Percentiles rank a stretch among this genome's conserved stretches.
Evolutionary conservation across 164 flowering plant species (phyloP).

Genomic region (Berberis thunbergii): DNA sequence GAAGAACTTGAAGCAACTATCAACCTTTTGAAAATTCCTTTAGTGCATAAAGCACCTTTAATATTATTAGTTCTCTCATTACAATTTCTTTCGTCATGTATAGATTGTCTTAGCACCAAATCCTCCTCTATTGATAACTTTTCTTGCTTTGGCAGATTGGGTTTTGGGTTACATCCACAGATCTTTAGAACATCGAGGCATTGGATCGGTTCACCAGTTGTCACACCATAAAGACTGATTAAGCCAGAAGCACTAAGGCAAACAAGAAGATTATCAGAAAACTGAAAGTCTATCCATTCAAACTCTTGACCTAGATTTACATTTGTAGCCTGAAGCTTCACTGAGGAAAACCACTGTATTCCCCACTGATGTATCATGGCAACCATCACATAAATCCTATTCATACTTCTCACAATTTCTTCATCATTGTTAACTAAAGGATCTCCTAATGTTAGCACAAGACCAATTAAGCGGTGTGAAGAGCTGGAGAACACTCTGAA

Average conservation of each 20-base stretch:
- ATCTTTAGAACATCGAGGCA: constrained; percentile 37
- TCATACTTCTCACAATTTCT: constrained; percentile 15
- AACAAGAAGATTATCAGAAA: constrained; percentile 59
- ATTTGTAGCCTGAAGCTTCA: constrained; percentile 35
- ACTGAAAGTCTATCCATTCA: constrained; percentile 75
- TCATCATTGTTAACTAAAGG: constrained; percentile 14
- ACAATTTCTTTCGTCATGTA: constrained; percentile 10
- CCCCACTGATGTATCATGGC: constrained; percentile 45
- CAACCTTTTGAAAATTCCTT: constrained; percentile 50
- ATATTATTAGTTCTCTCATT: background rate
- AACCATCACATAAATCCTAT: constrained; percentile 35
- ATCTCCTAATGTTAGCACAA: constrained; percentile 34
- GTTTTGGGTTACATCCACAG: constrained; percentile 27
- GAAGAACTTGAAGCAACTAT: constrained; percentile 55
- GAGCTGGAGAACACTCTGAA: constrained; percentile 60
- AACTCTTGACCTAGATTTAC: constrained; percentile 13
- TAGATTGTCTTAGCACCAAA: constrained; percentile 7
- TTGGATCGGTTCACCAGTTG: constrained; percentile 50
- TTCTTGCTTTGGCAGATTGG: constrained; percentile 15
- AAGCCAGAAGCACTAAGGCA: constrained; percentile 63
- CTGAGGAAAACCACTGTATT: constrained; percentile 68
- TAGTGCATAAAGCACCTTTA: constrained; percentile 9
- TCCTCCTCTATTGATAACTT: constrained; percentile 9
- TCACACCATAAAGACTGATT: constrained; percentile 40
- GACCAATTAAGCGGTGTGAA: constrained; percentile 55